Base-by-base conservation (phyloP, 2,329 filamentous ascomycete genomes). In the Meredithiella fracta region DNA sequence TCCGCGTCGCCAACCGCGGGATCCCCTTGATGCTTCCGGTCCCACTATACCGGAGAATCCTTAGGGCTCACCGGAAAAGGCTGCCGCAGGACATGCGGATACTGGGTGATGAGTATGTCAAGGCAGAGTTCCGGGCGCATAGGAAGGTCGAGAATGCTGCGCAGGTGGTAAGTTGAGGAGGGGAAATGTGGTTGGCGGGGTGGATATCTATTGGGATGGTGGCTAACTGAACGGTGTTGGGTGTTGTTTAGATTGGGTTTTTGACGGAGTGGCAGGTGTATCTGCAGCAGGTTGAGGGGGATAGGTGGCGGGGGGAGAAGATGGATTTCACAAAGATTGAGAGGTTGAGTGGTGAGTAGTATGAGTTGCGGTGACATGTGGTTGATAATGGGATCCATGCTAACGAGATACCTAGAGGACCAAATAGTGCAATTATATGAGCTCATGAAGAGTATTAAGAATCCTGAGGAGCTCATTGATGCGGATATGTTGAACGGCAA, bases 251-350 rank as follows among this genome's bases (percentile, higher is more conserved):
- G 88, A 88, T 97, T 63, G 92, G 91, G 1, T 98, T 98, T 68
- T 74, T 98, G 62, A 91, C 86, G 0, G 90, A 97, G 68, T 98
- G 91, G 91, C 92, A 98, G 68, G 72, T 87, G 54, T 98, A 97
- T 65, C 90, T 89, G 1, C 91, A 98, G 67, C 83, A 88, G 66
- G 72, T 98, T 15, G 91, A 97, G 65, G 91, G 90, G 0, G 84
- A 94, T 54, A 68, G 76, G 0, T 97, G 92, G 92, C 75, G 78
- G 59, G 91, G 84, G 3, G 63, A 66, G 54, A 64, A 63, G 25
- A 58, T 62, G n/a, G 62, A 64, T 22, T 54, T 59, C 23, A 61
- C 62, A 53, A 65, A 62, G 59, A 59, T 63, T 23, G 64, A 63
- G 26, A 63, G 69, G 53, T 64, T 70, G 58, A 63, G 62, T 67